Base-by-base conservation (phyloP, 1,284 basidiomycete genomes). In the Trametes hirsuta region DNA sequence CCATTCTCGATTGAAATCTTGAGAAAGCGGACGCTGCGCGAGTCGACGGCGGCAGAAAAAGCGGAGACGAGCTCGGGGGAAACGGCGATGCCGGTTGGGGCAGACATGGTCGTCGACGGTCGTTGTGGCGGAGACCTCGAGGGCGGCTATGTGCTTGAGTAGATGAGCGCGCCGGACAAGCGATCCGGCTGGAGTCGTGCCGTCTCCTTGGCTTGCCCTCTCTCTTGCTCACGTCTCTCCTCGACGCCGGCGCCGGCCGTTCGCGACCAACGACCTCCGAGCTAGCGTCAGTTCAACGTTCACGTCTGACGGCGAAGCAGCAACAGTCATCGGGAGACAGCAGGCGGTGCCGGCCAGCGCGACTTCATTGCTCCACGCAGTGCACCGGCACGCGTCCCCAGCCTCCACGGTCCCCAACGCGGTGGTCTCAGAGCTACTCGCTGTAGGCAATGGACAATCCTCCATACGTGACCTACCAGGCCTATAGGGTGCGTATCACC, bases 1-100 rank as follows among this genome's bases (percentile, higher is more conserved):
- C 91, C 91, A 72, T 93, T 84, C 65, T 78, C 75, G 70, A 93
- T 91, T 45, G 80, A 79, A 61, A 93, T 79, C 73, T 90, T 91
- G 76, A 93, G 76, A 73, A 93, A 93, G 42, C 91, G 82, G 55
- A 81, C 76, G 49, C 75, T 69, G 59, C 74, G 77, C 1, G 80
- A 74, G 47, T 81, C 78, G 18, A 86, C 73, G 6, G 87, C 86
- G 44, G 80, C 69, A 14, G 87, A 80, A 70, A 91, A 92, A 11
- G 73, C 73, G 4, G 79, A 58, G 69, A 77, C 66, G 42, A 90
- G 82, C 47, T 84, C 79, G 48, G 76, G 73, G 12, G 85, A 83
- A 52, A 84, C 78, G 37, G 73, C 72, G 66, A 90, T 90, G 36
- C 87, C 88, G 64, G 88, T 91, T 3, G 81, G 79, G 47, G 88